Conservation (phyloP, 768 basidiomycete species). For the Lanmaoa pseudosensibilis region DNA sequence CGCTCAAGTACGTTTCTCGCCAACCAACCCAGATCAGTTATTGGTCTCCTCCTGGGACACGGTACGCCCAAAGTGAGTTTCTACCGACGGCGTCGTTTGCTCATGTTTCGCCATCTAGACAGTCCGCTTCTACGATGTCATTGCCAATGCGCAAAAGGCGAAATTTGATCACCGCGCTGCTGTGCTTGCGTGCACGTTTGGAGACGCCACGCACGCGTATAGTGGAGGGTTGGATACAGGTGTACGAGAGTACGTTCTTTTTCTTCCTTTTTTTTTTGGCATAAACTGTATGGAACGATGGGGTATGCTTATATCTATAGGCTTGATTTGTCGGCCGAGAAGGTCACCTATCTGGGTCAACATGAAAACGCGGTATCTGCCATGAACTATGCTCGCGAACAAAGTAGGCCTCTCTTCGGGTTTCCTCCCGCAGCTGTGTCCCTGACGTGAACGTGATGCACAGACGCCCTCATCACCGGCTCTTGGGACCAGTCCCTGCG, state of each 20-base stretch:
- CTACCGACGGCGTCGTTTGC: slow-evolving; percentile 21
- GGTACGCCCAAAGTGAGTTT: slow-evolving; percentile 32
- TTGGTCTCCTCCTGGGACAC: slow-evolving; percentile 93
- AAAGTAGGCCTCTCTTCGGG: slow-evolving; percentile 47
- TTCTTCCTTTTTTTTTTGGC: not conserved
- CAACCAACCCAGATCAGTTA: slow-evolving; percentile 72
- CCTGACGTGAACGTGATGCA: not conserved
- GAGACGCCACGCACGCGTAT: slow-evolving; percentile 64
- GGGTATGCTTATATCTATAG: slow-evolving; percentile 28
- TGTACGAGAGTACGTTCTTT: slow-evolving; percentile 61
- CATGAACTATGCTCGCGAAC: slow-evolving; percentile 66
- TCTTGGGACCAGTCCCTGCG: slow-evolving; percentile 92
- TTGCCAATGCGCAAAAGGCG: slow-evolving; percentile 62
- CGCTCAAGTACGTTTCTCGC: slow-evolving; percentile 78
- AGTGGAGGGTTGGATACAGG: slow-evolving; percentile 87
- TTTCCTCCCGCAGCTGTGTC: not conserved
- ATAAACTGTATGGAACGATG: not conserved
- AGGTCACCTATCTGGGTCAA: slow-evolving; percentile 70
- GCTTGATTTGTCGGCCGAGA: slow-evolving; percentile 74
- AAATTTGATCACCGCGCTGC: slow-evolving; percentile 90
- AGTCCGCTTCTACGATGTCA: slow-evolving; percentile 55
- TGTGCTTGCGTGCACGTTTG: slow-evolving; percentile 79
- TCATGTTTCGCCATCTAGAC: slow-evolving; percentile 47
- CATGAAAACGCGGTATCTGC: slow-evolving; percentile 80
- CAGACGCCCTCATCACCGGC: slow-evolving; percentile 77